Percentiles rank a stretch among this genome's conserved stretches.
phyloP scores from a whole-genome alignment of 2,329 filamentous ascomycete species.

The Lachnellula hyalina region DNA sequence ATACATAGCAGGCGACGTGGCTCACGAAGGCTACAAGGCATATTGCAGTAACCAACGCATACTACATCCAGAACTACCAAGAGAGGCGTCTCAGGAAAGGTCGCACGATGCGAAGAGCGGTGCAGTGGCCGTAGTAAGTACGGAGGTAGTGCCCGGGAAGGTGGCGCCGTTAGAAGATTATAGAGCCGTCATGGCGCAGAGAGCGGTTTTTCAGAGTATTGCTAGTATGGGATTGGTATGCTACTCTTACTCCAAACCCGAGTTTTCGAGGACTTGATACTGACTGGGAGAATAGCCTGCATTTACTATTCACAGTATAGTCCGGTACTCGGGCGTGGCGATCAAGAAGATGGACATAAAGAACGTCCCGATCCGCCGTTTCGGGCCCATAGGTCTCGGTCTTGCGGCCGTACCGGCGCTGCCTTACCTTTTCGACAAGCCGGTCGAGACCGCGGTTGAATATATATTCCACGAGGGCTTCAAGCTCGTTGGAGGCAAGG shows the following conservation, averaged over 20 bases:
- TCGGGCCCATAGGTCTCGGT: slow-evolving; percentile 84
- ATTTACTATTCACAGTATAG: slow-evolving; percentile 54
- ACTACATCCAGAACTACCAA: slow-evolving; percentile 60
- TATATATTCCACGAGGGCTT: slow-evolving; percentile 85
- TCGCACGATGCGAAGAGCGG: slow-evolving; percentile 28
- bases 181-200: slow-evolving; percentile 82
- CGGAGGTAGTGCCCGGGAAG: slow-evolving; percentile 33
- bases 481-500: slow-evolving; percentile 60
- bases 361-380: slow-evolving; percentile 71
- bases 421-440: slow-evolving; percentile 81
- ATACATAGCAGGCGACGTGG: slow-evolving; percentile 86
- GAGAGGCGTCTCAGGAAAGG: slow-evolving; percentile 27
- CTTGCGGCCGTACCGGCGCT: slow-evolving; percentile 74
- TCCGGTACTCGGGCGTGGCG: slow-evolving; percentile 81
- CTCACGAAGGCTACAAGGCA: slow-evolving; percentile 90
- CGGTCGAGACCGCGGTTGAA: slow-evolving; percentile 87
- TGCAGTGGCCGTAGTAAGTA: slow-evolving; percentile 6
- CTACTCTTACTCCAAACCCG: slow-evolving; percentile 55
- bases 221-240: slow-evolving; percentile 89
- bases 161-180: slow-evolving; percentile 82
- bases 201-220: slow-evolving; percentile 83
- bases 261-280: slow-evolving; percentile 1
- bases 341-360: slow-evolving; percentile 65
- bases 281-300: slow-evolving; percentile 5
- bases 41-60: slow-evolving; percentile 80